Conservation (phyloP, 1,139 yeast species). For the Debaryomyces coudertii region DNA sequence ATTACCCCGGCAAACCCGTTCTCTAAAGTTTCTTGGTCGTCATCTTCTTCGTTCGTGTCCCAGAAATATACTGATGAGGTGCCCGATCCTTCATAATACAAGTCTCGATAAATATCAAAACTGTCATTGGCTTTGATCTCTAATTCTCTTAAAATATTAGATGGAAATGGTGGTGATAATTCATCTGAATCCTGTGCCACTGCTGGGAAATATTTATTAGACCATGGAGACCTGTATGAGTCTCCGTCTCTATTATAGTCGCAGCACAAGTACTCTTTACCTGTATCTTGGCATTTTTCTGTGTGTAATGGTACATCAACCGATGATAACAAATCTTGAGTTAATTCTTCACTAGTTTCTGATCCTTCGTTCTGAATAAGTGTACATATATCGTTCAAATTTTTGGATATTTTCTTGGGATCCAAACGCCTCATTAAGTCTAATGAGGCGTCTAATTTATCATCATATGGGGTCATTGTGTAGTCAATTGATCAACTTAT, state of each 20-base stretch:
- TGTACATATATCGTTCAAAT: slow-evolving; percentile 71
- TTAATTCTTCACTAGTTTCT: slow-evolving; percentile 50
- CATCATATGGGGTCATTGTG: slow-evolving; percentile 42
- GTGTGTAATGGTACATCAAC: slow-evolving; percentile 83
- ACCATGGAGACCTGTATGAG: slow-evolving; percentile 90
- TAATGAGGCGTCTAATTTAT: slow-evolving; percentile 82
- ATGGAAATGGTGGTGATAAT: slow-evolving; percentile 72
- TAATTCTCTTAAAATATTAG: slow-evolving; percentile 64
- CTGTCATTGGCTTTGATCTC: slow-evolving; percentile 87
- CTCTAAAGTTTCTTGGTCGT: slow-evolving; percentile 35
- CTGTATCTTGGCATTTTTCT: slow-evolving; percentile 57
- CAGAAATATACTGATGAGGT: slow-evolving; percentile 89
- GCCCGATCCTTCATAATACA: slow-evolving; percentile 91
- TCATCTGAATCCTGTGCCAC: slow-evolving; percentile 50
- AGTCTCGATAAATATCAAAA: slow-evolving; percentile 88
- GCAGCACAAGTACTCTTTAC: slow-evolving; percentile 78
- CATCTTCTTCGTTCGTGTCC: slow-evolving; percentile 66
- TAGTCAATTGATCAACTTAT: background rate
- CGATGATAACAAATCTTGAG: slow-evolving; percentile 84
- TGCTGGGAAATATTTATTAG: slow-evolving; percentile 73
- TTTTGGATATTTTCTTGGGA: slow-evolving; percentile 66
- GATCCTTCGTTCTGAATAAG: slow-evolving; percentile 55
- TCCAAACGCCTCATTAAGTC: slow-evolving; percentile 85
- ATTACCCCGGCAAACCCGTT: slow-evolving; percentile 87
- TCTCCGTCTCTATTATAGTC: slow-evolving; percentile 97